phyloP scores from a whole-genome alignment of 495 filamentous ascomycete species.

The Podospora pseudoanserina region DNA sequence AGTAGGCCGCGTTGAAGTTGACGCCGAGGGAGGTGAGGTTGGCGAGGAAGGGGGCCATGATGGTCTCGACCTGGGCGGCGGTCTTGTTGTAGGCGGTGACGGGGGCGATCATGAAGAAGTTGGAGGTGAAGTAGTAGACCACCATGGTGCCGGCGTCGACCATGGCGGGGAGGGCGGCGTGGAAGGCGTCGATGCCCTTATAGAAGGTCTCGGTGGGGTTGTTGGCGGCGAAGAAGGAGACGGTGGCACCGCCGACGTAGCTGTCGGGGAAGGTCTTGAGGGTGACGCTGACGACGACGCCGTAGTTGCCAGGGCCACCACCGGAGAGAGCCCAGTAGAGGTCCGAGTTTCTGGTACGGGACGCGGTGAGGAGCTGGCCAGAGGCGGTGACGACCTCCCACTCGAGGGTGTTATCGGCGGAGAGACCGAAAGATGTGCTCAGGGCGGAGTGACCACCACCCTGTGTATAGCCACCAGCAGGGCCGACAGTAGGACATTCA shows the following conservation, averaged over 20 bases:
- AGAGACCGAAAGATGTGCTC: slow-evolving; percentile 54
- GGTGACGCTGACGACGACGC: slow-evolving; percentile 42
- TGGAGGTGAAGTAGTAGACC: slow-evolving; percentile 48
- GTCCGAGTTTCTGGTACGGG: slow-evolving; percentile 48
- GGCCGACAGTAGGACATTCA: slow-evolving; percentile 51
- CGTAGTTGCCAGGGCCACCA: slow-evolving; percentile 52
- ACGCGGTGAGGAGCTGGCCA: slow-evolving; percentile 46
- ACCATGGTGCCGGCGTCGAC: slow-evolving; percentile 32
- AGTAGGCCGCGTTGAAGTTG: slow-evolving; percentile 20
- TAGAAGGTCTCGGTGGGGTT: slow-evolving; percentile 45
- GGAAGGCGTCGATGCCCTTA: slow-evolving; percentile 29
- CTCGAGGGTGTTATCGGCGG: slow-evolving; percentile 57
- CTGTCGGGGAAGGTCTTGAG: slow-evolving; percentile 42
- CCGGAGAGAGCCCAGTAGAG: slow-evolving; percentile 61
- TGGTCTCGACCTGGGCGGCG: slow-evolving; percentile 29
- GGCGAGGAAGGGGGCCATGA: slow-evolving; percentile 35
- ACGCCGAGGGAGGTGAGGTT: slow-evolving; percentile 35
- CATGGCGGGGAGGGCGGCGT: slow-evolving; percentile 25
- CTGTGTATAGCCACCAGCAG: slow-evolving; percentile 53
- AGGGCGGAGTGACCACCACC: slow-evolving; percentile 61
- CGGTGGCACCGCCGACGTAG: slow-evolving; percentile 29
- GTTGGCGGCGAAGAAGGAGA: slow-evolving; percentile 30
- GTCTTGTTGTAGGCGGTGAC: slow-evolving; percentile 39
- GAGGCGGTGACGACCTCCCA: slow-evolving; percentile 56
- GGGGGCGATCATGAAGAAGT: slow-evolving; percentile 45